Evolutionary conservation across 169 alveolate genomes (phyloP).

Genomic region (Plasmodium coatneyi): DNA sequence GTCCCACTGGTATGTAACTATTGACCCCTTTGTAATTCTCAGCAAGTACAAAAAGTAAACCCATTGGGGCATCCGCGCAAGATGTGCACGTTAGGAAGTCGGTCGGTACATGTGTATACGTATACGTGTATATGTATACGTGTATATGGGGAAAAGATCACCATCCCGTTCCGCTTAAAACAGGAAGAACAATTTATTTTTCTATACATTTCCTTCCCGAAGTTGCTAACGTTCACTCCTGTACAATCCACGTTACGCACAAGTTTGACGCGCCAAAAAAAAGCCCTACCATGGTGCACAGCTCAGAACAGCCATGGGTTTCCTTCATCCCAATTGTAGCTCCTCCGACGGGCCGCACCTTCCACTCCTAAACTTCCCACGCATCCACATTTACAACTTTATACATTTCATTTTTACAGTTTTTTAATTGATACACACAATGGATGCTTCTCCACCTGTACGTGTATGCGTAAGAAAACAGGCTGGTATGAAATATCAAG

Average conservation of each 20-base stretch:
- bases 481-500: neutral
- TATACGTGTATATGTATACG: no score
- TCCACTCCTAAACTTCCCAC: neutral
- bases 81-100: neutral
- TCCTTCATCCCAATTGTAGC: neutral
- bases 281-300: neutral
- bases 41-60: conserved; percentile 10
- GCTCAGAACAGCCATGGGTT: neutral
- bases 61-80: neutral
- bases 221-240: neutral
- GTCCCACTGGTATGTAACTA: conserved; percentile 6
- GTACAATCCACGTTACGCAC: neutral
- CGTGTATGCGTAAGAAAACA: neutral
- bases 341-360: neutral
- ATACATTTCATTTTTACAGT: neutral
- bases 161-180: neutral
- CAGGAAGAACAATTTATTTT: neutral
- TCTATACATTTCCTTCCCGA: neutral
- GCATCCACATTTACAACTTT: conserved; percentile 15
- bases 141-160: neutral
- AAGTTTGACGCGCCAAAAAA: neutral
- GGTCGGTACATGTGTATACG: neutral
- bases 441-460: neutral
- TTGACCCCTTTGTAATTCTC: conserved; percentile 32
- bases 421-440: neutral